Conservation (phyloP, 2,329 filamentous ascomycete genomes). For the Colletotrichum falcatum region DNA sequence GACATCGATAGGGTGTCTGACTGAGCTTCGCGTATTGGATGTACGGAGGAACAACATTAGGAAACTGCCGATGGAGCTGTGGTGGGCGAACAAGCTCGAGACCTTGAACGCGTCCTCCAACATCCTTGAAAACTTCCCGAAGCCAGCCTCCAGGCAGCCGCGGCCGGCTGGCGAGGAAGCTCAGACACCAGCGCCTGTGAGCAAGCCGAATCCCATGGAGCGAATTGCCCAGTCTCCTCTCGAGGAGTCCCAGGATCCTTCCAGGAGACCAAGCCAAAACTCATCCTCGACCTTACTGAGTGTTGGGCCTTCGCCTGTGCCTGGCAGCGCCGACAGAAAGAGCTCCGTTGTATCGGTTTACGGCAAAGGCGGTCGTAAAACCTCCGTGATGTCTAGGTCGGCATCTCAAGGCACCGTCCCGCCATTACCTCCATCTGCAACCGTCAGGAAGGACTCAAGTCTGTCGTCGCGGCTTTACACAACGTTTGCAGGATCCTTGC, state of each 20-base stretch:
- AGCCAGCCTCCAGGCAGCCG: conserved; percentile 78
- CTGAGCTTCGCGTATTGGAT: conserved; percentile 86
- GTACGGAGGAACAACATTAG: conserved; percentile 94
- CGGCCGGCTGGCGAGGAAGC: conserved; percentile 67
- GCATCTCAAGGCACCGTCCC: conserved; percentile 60
- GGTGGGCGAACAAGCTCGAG: conserved; percentile 92
- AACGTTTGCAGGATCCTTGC: conserved; percentile 89
- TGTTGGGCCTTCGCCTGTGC: conserved; percentile 78
- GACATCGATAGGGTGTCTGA: conserved; percentile 86
- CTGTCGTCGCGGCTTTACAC: conserved; percentile 82
- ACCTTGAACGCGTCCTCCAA: conserved; percentile 97
- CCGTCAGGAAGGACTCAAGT: conserved; percentile 86
- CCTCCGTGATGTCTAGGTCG: conserved; percentile 80
- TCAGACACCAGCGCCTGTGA: conserved; percentile 49
- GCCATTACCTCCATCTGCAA: conserved; percentile 64
- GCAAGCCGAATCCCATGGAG: conserved; percentile 55
- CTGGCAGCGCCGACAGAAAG: conserved; percentile 74
- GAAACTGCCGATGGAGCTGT: conserved; percentile 91
- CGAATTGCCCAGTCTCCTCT: conserved; percentile 72
- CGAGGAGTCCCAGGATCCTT: conserved; percentile 77
- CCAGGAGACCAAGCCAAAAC: conserved; percentile 84
- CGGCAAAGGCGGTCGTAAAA: conserved; percentile 84
- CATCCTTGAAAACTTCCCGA: conserved; percentile 89
- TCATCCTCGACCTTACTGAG: conserved; percentile 78
- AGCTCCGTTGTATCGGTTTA: conserved; percentile 86